These are phyloP conservation scores for Cytospora mali DNA, from an alignment of 2,329 filamentous ascomycete genomes.

Conservation along the genomic window DNA sequence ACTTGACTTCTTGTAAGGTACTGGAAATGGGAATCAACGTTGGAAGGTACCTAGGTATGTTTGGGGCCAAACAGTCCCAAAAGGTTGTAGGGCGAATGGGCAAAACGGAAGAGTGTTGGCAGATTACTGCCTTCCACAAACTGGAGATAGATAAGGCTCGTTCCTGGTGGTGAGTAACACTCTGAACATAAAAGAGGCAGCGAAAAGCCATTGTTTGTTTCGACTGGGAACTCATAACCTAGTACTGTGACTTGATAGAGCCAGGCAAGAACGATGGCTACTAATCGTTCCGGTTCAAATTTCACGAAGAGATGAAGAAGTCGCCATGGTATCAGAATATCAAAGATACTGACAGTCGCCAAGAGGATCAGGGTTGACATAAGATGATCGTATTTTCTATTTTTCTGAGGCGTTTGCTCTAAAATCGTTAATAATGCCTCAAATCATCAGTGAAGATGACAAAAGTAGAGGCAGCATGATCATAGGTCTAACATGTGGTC, in stretches of 20 bases:
- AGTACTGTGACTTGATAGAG: not conserved
- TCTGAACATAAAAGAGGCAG: too few species aligned
- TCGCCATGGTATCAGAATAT: not conserved
- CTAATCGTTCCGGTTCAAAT: not conserved
- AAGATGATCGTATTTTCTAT: conserved; percentile 19
- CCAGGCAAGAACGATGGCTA: not conserved
- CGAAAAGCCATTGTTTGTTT: too few species aligned
- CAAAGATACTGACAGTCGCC: not conserved
- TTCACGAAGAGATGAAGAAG: not conserved
- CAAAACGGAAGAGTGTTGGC: too few species aligned
- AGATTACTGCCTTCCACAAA: too few species aligned
- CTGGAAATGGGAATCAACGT: too few species aligned
- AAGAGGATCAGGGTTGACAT: not conserved
- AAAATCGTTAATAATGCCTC: conserved; percentile 8
- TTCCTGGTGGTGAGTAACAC: too few species aligned
- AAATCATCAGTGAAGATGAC: conserved; percentile 24
- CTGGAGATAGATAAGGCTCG: too few species aligned
- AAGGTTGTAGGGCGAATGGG: too few species aligned
- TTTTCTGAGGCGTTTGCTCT: conserved; percentile 16
- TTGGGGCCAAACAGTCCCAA: too few species aligned
- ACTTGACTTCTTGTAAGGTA: too few species aligned
- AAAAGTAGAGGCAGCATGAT: conserved; percentile 15
- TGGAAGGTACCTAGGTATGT: too few species aligned
- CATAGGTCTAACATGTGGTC: conserved; percentile 19
- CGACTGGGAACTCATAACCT: too few species aligned